Evolutionary conservation across 257 asterid genomes (phyloP).

Genomic region (Gentiana macrophylla): DNA sequence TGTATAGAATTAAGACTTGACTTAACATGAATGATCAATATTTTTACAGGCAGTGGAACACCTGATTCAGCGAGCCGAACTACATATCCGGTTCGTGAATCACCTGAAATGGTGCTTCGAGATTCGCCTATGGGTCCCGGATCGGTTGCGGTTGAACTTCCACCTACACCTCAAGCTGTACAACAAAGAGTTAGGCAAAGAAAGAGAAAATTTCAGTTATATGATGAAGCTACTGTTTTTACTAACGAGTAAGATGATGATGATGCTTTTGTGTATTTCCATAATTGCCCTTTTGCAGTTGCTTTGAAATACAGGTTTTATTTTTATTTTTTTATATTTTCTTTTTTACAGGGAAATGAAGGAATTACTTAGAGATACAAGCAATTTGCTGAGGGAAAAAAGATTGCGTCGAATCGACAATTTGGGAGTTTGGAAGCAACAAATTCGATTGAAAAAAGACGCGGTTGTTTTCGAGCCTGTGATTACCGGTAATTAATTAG

Average conservation of each 20-base stretch:
- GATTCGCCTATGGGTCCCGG: conserved; percentile 22
- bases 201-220: conserved; percentile 47
- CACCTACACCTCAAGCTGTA: conserved; percentile 38
- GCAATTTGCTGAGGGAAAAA: conserved; percentile 26
- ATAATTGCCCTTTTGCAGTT: not conserved
- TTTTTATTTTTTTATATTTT: too few species aligned
- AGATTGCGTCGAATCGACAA: conserved; percentile 35
- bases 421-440: conserved; percentile 46
- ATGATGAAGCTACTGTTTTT: conserved; percentile 38
- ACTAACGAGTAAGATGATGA: conserved; percentile 40
- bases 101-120: too few species aligned
- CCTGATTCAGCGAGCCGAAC: conserved; percentile 42
- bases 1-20: not conserved
- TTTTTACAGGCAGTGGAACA: conserved; percentile 28
- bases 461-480: conserved; percentile 31
- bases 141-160: conserved; percentile 41
- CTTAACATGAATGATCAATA: too few species aligned
- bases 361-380: conserved; percentile 24
- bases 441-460: conserved; percentile 35
- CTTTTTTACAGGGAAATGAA: conserved; percentile 34
- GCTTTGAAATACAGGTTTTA: not conserved
- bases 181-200: conserved; percentile 37
- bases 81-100: conserved; percentile 23
- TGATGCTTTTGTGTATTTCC: not conserved
- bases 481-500: conserved; percentile 50